Evolutionary conservation across 2,329 filamentous ascomycete species (phyloP).

Genomic region (Fusarium concolor): DNA sequence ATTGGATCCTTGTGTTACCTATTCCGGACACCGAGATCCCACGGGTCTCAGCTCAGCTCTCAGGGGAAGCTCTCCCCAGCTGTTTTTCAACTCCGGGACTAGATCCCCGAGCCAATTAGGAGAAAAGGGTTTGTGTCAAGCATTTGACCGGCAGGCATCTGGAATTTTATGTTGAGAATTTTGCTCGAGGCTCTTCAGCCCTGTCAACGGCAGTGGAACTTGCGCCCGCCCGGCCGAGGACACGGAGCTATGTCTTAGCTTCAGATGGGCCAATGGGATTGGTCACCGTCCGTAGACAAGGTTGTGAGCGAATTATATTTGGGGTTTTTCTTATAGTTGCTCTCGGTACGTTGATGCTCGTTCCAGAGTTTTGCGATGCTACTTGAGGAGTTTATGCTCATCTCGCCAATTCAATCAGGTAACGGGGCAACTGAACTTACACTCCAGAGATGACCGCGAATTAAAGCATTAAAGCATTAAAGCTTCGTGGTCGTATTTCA

Average conservation of each 20-base stretch:
- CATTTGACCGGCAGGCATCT: conserved; percentile 10
- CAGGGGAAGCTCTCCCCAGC: conserved; percentile 35
- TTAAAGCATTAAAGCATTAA: neutral
- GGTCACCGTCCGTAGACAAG: neutral
- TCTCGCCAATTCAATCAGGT: too few species aligned
- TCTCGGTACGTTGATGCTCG: neutral
- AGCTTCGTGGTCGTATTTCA: neutral
- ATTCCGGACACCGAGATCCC: conserved; percentile 41
- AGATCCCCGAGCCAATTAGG: conserved; percentile 36
- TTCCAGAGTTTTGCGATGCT: neutral
- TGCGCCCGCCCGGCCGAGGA: conserved; percentile 1
- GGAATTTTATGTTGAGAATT: conserved; percentile 1
- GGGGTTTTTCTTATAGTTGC: neutral
- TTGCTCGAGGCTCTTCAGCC: conserved; percentile 32
- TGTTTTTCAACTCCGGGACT: conserved; percentile 13
- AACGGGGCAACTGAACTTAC: neutral
- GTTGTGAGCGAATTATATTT: neutral
- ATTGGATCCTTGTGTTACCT: conserved; percentile 28
- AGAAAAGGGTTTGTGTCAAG: neutral
- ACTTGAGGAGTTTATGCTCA: too few species aligned
- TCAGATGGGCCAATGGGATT: neutral
- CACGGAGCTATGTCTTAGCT: neutral
- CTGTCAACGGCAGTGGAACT: conserved; percentile 9
- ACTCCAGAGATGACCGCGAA: neutral
- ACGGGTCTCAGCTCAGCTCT: conserved; percentile 23